Conservation (phyloP, 352 stramenopile genomes). For the Phytophthora macrochlamydospora region DNA sequence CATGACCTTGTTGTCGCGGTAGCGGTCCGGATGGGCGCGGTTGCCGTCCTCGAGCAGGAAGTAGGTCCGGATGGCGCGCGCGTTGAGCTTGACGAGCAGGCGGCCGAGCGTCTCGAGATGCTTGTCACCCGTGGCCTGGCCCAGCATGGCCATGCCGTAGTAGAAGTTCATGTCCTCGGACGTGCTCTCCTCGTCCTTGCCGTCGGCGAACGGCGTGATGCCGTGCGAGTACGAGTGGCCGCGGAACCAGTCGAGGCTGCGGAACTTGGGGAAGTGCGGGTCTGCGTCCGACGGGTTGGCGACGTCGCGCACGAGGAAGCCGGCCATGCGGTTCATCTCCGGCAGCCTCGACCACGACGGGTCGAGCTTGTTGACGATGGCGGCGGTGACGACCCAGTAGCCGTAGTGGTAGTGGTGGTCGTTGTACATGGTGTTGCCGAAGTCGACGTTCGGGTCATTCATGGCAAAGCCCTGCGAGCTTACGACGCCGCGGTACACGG, state of each 20-base stretch:
- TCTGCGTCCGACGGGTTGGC: conserved; percentile 46
- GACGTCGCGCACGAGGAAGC: conserved; percentile 47
- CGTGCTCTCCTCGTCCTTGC: conserved; percentile 56
- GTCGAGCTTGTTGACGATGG: conserved; percentile 50
- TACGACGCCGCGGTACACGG: conserved; percentile 47
- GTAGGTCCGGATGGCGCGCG: conserved; percentile 52
- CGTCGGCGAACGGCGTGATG: conserved; percentile 37
- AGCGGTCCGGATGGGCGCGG: conserved; percentile 41
- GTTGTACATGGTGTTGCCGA: conserved; percentile 65
- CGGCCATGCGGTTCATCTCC: conserved; percentile 41
- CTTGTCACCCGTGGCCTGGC: conserved; percentile 34
- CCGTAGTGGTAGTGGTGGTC: conserved; percentile 62
- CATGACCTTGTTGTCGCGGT: conserved; percentile 66
- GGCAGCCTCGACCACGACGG: conserved; percentile 39
- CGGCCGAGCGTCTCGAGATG: conserved; percentile 46
- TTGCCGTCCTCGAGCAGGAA: conserved; percentile 55
- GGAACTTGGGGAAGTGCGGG: conserved; percentile 49
- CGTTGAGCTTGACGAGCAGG: conserved; percentile 56
- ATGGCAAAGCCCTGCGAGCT: conserved; percentile 52
- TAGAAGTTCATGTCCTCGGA: conserved; percentile 60
- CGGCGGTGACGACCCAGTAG: conserved; percentile 46
- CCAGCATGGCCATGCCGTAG: conserved; percentile 46
- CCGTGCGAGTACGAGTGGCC: conserved; percentile 61
- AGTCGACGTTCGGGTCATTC: conserved; percentile 48
- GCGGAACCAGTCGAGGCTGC: conserved; percentile 51